These are phyloP conservation scores for Lanmaoa pseudosensibilis DNA, from an alignment of 768 basidiomycete genomes.

Conservation along the genomic window DNA sequence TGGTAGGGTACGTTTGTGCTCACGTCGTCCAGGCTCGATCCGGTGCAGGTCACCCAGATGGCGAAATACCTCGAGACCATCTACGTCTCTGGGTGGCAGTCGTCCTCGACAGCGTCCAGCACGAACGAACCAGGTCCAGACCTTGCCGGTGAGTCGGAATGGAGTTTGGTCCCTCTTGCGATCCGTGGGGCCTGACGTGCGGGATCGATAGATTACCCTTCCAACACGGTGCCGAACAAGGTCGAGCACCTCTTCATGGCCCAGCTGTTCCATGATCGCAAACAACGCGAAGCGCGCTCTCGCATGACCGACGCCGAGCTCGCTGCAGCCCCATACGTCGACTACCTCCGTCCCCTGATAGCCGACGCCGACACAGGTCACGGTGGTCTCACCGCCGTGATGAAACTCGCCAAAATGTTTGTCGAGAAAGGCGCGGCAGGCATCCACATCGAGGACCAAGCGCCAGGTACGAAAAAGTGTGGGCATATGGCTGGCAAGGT, in stretches of 20 bases:
- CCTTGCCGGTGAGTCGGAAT: slow-evolving; percentile 70
- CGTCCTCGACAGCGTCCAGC: slow-evolving; percentile 88
- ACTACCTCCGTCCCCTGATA: slow-evolving; percentile 92
- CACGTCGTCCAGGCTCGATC: slow-evolving; percentile 74
- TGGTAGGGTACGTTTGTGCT: not conserved
- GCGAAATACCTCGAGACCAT: slow-evolving; percentile 97
- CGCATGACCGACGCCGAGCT: slow-evolving; percentile 70
- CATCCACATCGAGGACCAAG: slow-evolving; percentile 97
- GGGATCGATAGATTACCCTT: slow-evolving; percentile 77
- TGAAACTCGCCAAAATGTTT: slow-evolving; percentile 99
- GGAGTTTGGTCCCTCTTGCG: too few relatives aligned
- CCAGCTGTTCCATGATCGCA: slow-evolving; percentile 98
- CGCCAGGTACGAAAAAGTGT: slow-evolving; percentile 95
- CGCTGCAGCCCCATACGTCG: slow-evolving; percentile 66
- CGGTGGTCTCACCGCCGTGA: slow-evolving; percentile 95
- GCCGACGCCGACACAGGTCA: slow-evolving; percentile 99
- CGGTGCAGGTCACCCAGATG: slow-evolving; percentile 99
- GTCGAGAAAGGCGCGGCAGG: slow-evolving; percentile 98
- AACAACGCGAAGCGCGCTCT: slow-evolving; percentile 83
- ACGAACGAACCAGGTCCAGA: slow-evolving; percentile 98
- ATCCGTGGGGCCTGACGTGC: not conserved
- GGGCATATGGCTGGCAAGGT: slow-evolving; percentile 96
- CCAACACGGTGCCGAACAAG: slow-evolving; percentile 98
- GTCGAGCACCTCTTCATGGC: slow-evolving; percentile 98
- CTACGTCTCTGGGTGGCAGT: slow-evolving; percentile 97